phyloP scores from a whole-genome alignment of 768 basidiomycete species.

The Exsudoporus frostii region DNA sequence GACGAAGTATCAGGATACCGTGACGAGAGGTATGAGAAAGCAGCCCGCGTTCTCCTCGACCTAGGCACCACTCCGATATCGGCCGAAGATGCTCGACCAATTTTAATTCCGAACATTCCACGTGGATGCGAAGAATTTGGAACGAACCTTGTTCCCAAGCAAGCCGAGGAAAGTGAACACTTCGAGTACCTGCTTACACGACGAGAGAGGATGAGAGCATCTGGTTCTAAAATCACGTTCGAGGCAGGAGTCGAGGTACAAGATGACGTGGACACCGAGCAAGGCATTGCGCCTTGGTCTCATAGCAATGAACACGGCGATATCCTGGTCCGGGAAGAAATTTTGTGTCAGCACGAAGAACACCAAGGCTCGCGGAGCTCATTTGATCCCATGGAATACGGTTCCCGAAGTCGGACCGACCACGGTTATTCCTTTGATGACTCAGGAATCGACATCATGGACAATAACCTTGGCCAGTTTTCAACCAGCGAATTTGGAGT shows the following conservation, averaged over 20 bases:
- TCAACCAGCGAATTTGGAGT: constrained; percentile 3
- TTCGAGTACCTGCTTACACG: constrained; percentile 26
- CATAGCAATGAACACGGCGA: neutral
- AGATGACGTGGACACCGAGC: neutral
- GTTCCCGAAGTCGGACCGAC: neutral
- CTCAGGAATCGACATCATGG: constrained; percentile 13
- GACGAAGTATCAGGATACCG: constrained; percentile 13
- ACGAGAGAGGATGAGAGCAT: constrained; percentile 21
- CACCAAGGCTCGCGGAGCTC: neutral
- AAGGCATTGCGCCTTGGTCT: neutral
- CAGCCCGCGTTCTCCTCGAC: constrained; percentile 12
- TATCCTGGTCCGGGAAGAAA: neutral
- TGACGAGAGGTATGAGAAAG: constrained; percentile 13
- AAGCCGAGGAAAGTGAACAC: constrained; percentile 6
- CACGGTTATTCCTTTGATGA: constrained; percentile 9
- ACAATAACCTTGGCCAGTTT: constrained; percentile 3
- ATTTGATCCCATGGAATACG: neutral
- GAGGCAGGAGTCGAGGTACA: constrained; percentile 1
- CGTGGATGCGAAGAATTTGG: constrained; percentile 25
- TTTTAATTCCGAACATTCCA: constrained; percentile 4
- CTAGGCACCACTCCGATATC: neutral
- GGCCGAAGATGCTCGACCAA: constrained; percentile 9
- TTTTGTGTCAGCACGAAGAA: neutral
- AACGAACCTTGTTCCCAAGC: constrained; percentile 22
- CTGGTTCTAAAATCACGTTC: neutral